These are phyloP conservation scores for Cryptococcus jaspeensis DNA, from an alignment of 1,284 basidiomycete genomes.

Conservation along the genomic window DNA sequence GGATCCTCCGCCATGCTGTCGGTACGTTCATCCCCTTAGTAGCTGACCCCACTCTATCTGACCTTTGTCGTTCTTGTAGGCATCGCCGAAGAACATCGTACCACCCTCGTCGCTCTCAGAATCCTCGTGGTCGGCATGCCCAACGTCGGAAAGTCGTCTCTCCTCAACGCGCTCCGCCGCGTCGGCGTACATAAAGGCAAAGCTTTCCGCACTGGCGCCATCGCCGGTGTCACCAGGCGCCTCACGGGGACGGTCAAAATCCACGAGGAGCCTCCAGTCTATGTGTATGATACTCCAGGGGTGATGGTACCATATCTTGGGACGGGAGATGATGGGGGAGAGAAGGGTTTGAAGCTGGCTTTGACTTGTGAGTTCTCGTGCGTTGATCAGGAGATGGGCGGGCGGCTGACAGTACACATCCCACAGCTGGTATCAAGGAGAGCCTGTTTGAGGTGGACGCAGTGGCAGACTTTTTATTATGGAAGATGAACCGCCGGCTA, in stretches of 20 bases:
- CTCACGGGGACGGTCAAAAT: conserved; percentile 81
- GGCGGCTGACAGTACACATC: background rate
- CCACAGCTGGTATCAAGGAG: conserved; percentile 87
- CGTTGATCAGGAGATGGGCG: background rate
- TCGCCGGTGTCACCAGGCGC: conserved; percentile 82
- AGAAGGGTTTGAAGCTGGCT: conserved; percentile 88
- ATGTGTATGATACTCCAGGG: conserved; percentile 94
- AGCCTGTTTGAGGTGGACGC: conserved; percentile 81
- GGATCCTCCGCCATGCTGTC: conserved; percentile 52
- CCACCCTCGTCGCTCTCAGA: conserved; percentile 68
- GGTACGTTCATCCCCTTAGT: conserved; percentile 31
- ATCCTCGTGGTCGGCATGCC: conserved; percentile 96
- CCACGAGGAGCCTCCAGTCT: conserved; percentile 74
- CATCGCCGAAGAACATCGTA: conserved; percentile 65
- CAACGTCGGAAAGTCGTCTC: conserved; percentile 94
- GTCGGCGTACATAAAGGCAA: conserved; percentile 84
- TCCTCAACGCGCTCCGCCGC: conserved; percentile 86
- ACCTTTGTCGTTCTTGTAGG: conserved; percentile 53
- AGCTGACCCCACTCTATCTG: background rate
- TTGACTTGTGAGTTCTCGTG: conserved; percentile 68
- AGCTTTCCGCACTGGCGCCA: conserved; percentile 82
- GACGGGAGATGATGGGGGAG: conserved; percentile 74
- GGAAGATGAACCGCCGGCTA: conserved; percentile 72
- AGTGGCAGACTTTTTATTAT: conserved; percentile 84
- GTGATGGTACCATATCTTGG: conserved; percentile 98